Evolutionary conservation across 1,139 yeast species (phyloP).

Genomic region (Yamadazyma jaroonii): DNA sequence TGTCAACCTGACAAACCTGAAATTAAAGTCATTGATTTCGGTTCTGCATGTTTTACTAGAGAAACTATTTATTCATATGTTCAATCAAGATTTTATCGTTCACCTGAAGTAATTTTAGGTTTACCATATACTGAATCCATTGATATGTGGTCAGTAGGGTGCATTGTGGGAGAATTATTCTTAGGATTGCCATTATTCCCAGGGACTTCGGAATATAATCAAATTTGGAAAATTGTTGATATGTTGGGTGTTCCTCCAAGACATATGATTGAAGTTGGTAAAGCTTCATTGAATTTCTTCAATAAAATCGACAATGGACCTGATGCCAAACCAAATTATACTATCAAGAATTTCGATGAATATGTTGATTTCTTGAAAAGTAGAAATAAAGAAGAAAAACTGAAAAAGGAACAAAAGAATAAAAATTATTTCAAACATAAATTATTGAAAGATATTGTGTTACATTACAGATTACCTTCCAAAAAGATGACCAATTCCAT

Average conservation of each 20-base stretch:
- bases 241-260: constrained; percentile 87
- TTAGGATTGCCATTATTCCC: constrained; percentile 94
- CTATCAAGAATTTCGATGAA: constrained; percentile 34
- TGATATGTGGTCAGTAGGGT: constrained; percentile 98
- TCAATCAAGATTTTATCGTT: constrained; percentile 91
- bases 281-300: constrained; percentile 72
- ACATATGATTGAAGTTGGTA: constrained; percentile 97
- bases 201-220: constrained; percentile 92
- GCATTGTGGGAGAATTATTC: constrained; percentile 91
- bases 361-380: constrained; percentile 33
- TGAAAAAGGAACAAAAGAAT: constrained; percentile 70
- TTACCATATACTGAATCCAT: constrained; percentile 88
- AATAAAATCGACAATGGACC: constrained; percentile 35
- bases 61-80: constrained; percentile 91
- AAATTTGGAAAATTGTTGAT: constrained; percentile 75
- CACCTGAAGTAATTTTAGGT: constrained; percentile 94
- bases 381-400: constrained; percentile 45
- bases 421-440: constrained; percentile 81
- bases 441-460: constrained; percentile 69
- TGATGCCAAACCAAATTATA: constrained; percentile 28
- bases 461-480: constrained; percentile 71
- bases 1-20: constrained; percentile 83
- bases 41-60: constrained; percentile 90
- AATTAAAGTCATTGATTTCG: constrained; percentile 93
- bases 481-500: constrained; percentile 63